A percentile compares a stretch with the other conserved stretches of the same genome.
phyloP scores from a whole-genome alignment of 2,329 filamentous ascomycete species.

The Xylariaceae sp. region DNA sequence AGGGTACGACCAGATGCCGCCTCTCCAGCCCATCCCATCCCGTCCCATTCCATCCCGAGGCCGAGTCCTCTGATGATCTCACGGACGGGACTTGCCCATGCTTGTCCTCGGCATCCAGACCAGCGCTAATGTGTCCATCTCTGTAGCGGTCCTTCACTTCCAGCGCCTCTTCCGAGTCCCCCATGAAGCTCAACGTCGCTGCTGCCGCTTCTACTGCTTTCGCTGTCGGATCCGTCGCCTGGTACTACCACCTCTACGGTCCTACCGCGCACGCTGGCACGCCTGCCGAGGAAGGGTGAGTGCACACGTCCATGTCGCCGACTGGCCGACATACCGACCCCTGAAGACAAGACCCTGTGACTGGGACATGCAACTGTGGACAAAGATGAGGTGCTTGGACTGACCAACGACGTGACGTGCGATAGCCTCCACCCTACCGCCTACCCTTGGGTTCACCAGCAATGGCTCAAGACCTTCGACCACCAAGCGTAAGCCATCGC shows the following conservation, averaged over 20 bases:
- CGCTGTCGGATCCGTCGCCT: conserved; percentile 83
- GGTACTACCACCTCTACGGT: conserved; percentile 97
- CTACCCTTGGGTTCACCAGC: conserved; percentile 93
- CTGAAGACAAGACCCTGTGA: neutral
- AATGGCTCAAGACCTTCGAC: conserved; percentile 93
- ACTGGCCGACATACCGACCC: neutral
- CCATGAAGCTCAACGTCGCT: conserved; percentile 79
- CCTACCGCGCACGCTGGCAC: conserved; percentile 82
- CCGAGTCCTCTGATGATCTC: conserved; percentile 16
- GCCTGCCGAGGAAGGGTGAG: conserved; percentile 96
- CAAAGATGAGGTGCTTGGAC: conserved; percentile 14
- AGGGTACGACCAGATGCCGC: conserved; percentile 56
- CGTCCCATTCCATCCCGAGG: conserved; percentile 18
- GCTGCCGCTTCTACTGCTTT: conserved; percentile 80
- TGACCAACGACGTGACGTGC: conserved; percentile 12
- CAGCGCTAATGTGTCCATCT: conserved; percentile 16
- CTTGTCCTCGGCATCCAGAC: conserved; percentile 3
- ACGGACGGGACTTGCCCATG: conserved; percentile 30
- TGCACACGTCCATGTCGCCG: conserved; percentile 33
- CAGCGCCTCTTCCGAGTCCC: conserved; percentile 65
- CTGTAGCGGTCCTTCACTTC: conserved; percentile 63
- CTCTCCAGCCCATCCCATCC: neutral
- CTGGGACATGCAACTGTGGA: neutral
- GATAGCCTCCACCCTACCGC: conserved; percentile 79
- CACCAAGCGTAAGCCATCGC: conserved; percentile 75